Base-by-base conservation (phyloP, 192 early-diverging fungal species). In the Gaertneriomyces sp. region DNA sequence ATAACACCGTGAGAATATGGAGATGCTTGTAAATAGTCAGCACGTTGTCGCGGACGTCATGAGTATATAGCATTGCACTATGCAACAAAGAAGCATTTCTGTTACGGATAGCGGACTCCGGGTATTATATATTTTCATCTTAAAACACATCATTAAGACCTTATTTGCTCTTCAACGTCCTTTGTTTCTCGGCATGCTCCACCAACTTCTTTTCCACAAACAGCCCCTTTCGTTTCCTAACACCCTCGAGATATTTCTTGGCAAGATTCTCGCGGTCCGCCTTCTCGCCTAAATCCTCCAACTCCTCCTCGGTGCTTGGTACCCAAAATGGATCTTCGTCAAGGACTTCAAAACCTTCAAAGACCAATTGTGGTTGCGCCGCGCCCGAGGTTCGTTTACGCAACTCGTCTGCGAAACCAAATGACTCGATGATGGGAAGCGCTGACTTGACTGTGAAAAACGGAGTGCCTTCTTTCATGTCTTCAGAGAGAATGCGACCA, bases 261-360 rank as follows among this genome's bases (percentile, higher is more conserved):
- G 95, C 96, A 16, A 93, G 68, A 63, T 98, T 99, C 50, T 99
- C 98, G 9, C 90, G 66, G 62, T 98, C 98, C 0, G 96, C 93
- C 79, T 96, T 98, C 56, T 95, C 95, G 41, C 98, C 96, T 57
- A 98, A 68, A 72, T 99, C 98, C 72, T 99, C 97, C 58, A 99
- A 77, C 76, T 98, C 95, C 74, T 97, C 94, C 64, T 94, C 88
- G 4, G 98, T 98, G 5, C 87, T 93, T 6, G 98, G 98, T 5
- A 96, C 94, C 98, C 96, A 99, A 82, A 95, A 98, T 11, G 98
- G 98, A 74, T 99, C 96, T 52, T 85, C 78, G 53, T 98, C 91
- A 45, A 98, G 73, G 53, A 90, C 72, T 72, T 98, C 95, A 73
- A 93, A 99, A 77, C 95, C 95, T 45, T 81, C 87, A 77, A 98